Percentiles rank a stretch among this genome's conserved stretches.
These are phyloP conservation scores for Termitomyces sp. DNA, from an alignment of 768 basidiomycete genomes.

Conservation along the genomic window DNA sequence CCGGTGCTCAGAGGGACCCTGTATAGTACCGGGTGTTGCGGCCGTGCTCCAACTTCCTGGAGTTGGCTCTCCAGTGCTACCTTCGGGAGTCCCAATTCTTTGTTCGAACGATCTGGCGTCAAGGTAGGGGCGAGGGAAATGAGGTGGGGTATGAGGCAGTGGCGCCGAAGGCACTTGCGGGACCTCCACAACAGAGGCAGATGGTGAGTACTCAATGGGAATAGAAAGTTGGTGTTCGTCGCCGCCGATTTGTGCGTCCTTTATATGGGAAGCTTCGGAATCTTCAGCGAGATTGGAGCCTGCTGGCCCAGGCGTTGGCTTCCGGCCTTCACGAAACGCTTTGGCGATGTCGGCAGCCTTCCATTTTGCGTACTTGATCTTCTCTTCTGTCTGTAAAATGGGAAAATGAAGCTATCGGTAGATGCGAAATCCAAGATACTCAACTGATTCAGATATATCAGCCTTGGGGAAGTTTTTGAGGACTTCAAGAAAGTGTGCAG, in stretches of 20 bases:
- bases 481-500: constrained; percentile 92
- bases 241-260: constrained; percentile 8
- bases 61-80: constrained; percentile 29
- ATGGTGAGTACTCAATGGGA: constrained; percentile 25
- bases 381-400: constrained; percentile 65
- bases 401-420: neutral
- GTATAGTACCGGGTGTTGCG: constrained; percentile 63
- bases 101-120: constrained; percentile 14
- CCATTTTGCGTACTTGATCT: constrained; percentile 95
- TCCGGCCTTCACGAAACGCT: constrained; percentile 90
- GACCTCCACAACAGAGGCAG: constrained; percentile 15
- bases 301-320: constrained; percentile 77
- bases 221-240: constrained; percentile 18
- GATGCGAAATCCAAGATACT: constrained; percentile 32
- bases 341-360: constrained; percentile 95
- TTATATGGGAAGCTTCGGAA: constrained; percentile 8
- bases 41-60: constrained; percentile 73
- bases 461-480: constrained; percentile 69
- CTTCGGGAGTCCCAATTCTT: constrained; percentile 6
- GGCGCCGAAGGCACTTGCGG: neutral
- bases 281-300: constrained; percentile 33
- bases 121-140: constrained; percentile 4
- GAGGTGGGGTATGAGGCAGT: constrained; percentile 14
- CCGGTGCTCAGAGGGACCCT: constrained; percentile 14
- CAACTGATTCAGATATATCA: constrained; percentile 46